Base-by-base conservation (phyloP, 352 stramenopile species). In the Phytophthora agathidicida region DNA sequence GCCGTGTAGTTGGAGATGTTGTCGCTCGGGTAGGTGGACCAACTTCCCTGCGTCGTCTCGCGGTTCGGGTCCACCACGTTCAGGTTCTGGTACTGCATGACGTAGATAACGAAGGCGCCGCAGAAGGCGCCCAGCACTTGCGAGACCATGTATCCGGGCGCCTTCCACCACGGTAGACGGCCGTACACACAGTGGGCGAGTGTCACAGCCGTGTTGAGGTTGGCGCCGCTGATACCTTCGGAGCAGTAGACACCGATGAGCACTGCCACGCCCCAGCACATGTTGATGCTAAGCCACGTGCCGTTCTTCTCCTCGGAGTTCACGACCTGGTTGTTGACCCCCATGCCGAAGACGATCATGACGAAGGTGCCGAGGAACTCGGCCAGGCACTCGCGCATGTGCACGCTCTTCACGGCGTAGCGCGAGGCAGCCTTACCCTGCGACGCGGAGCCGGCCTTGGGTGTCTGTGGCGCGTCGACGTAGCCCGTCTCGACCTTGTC, bases 201-300 rank as follows among this genome's bases (percentile, higher is more conserved):
- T 2, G 76, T 82, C 33, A 89, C 69, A 9, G 79, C 65, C 7
- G 73, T 73, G 60, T 89, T 89, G 7, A 89, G 24, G 60, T 89
- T 68, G 7, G 66, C 75, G 6, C 75, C 73, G 32, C 66, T 80
- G 23, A 83, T 47, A 26, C 75, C 71, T 2, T 72, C 73, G 1
- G 66, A 66, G 28, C 38, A 60, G 57, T 89, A 73, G 6, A 89
- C 66, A 26, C 68, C 79, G 26, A 89, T 58, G 63, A 88, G 37
- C 13, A 68, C 53, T 10, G 41, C 79, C 22, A 89, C 48, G n/a
- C 78, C 78, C 75, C 79, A 69, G 45, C 60, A 64, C 16, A 69
- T 64, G 42, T 72, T 82, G 62, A 88, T 80, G 48, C 74, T 85
- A 16, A 82, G 58, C 59, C 73, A 86, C 50, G 68, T 83, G 46